phyloP scores from a whole-genome alignment of 2,329 filamentous ascomycete genomes.

The Hirsutella rhossiliensis region DNA sequence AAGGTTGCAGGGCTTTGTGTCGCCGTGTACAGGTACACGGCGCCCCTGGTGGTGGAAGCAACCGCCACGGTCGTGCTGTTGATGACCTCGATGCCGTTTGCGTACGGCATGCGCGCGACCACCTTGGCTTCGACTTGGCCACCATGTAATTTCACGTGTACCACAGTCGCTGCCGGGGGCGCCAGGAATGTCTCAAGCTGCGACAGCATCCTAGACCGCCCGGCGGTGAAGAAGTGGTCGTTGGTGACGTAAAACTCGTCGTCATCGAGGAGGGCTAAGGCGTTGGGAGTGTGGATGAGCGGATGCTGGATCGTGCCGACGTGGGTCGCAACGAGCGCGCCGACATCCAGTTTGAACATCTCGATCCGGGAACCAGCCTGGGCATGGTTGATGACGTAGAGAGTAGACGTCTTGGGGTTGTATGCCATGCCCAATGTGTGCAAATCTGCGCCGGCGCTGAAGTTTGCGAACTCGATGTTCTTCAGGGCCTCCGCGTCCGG shows the following conservation, averaged over 20 bases:
- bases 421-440: slow-evolving; percentile 28
- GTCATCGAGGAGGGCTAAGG: slow-evolving; percentile 20
- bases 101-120: slow-evolving; percentile 22
- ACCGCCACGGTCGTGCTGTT: slow-evolving; percentile 26
- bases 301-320: slow-evolving; percentile 23
- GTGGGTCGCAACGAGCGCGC: slow-evolving; percentile 19
- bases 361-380: slow-evolving; percentile 23
- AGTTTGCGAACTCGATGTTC: slow-evolving; percentile 10
- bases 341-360: slow-evolving; percentile 23
- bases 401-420: slow-evolving; percentile 18
- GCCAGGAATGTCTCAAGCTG: slow-evolving; percentile 21
- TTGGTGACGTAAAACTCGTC: slow-evolving; percentile 29
- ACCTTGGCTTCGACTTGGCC: slow-evolving; percentile 10
- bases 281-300: slow-evolving; percentile 25
- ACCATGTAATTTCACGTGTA: slow-evolving; percentile 17
- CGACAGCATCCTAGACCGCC: slow-evolving; percentile 12
- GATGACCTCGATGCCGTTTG: slow-evolving; percentile 28
- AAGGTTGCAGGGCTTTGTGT: slow-evolving; percentile 3
- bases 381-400: slow-evolving; percentile 26
- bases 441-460: slow-evolving; percentile 19
- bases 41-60: slow-evolving; percentile 18
- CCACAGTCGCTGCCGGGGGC: slow-evolving; percentile 19
- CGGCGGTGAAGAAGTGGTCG: slow-evolving; percentile 21
- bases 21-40: slow-evolving; percentile 17
- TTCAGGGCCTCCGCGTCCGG: slow-evolving; percentile 9